Percentiles rank a stretch among this genome's conserved stretches.
phyloP scores from a whole-genome alignment of 371 early-diverging fungal species.

The Rhizopus sp. region DNA sequence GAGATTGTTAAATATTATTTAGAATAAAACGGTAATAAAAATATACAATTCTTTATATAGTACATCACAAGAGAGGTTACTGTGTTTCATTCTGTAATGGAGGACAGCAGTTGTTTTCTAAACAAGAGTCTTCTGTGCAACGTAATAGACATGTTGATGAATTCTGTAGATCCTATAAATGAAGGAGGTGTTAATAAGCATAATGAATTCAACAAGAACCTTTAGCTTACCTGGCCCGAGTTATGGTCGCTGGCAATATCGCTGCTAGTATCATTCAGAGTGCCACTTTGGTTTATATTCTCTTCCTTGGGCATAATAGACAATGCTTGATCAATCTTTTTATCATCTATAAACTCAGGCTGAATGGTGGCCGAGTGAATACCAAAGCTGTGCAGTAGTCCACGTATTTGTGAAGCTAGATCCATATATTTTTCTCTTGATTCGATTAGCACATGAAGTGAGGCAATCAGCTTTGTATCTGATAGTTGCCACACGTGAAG shows the following conservation, averaged over 20 bases:
- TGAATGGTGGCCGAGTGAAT: constrained; percentile 90
- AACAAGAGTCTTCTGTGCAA: constrained; percentile 27
- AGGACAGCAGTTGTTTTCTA: constrained; percentile 29
- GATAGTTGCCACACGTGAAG: constrained; percentile 95
- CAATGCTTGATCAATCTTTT: constrained; percentile 2
- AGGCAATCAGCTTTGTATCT: constrained; percentile 82
- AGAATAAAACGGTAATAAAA: no score
- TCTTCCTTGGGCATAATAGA: not conserved
- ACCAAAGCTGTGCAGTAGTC: constrained; percentile 74
- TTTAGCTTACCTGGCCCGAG: not conserved
- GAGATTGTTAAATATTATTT: no score
- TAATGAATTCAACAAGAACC: not conserved
- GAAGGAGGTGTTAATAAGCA: not conserved
- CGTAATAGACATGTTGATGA: constrained; percentile 29
- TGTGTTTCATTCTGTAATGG: constrained; percentile 9
- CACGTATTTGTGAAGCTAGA: constrained; percentile 70
- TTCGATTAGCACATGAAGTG: constrained; percentile 78
- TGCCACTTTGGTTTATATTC: not conserved
- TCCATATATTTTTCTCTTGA: constrained; percentile 60
- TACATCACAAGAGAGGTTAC: not conserved
- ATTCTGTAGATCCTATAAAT: constrained; percentile 13
- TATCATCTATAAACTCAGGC: constrained; percentile 75
- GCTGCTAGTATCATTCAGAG: no score
- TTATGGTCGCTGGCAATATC: not conserved
- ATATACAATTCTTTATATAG: no score